Base-by-base conservation (phyloP, 1,284 basidiomycete species). In the Erythrobasidium hasegawianum region DNA sequence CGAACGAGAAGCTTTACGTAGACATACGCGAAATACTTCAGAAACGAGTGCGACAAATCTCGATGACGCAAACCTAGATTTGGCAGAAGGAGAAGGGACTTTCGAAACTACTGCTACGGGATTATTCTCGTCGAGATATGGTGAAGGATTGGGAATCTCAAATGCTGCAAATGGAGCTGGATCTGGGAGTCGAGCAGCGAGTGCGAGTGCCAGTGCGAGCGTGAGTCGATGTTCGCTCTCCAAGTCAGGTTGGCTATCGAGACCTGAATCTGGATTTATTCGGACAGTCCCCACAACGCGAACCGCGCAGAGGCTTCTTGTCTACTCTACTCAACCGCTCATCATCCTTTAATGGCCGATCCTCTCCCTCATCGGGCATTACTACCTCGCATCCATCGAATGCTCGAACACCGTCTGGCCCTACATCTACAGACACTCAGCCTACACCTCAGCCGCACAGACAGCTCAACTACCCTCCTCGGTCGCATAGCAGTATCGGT, bases 281-380 rank as follows among this genome's bases (percentile, higher is more conserved):
- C 38, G 41, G 11, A 33, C 4, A 33, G 33, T 33, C 33, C 4
- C 33, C 33, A 11, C 33, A 33, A 11, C 33, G 33, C 33, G 33
- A 33, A 8, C 43, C 43, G 16, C 5, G 43, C 7, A 5, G 22
- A 24, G 43, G 43, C 3, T 53, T 53, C 50, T 27, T 53, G 18
- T 53, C 50, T 24, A 24, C 50, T 16, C 20, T 53, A n/a, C 20
- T 53, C 3, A 16, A 22, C 50, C 50, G 50, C 50, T 53, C 50
- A 8, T 53, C 50, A 9, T 53, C 50, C 20, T 53, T 22, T 20
- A 53, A 53, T 29, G 50, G 45, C n/a, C 45, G 22, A 5, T n/a
- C 45, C 33, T 33, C 33, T 47, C 45, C 45, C 45, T 47, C 45
- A 24, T 24, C n/a, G 14, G 8, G 22, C n/a, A 24, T n/a, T n/a